phyloP scores from a whole-genome alignment of 495 filamentous ascomycete species.

The Mytilinidion resinicola region DNA sequence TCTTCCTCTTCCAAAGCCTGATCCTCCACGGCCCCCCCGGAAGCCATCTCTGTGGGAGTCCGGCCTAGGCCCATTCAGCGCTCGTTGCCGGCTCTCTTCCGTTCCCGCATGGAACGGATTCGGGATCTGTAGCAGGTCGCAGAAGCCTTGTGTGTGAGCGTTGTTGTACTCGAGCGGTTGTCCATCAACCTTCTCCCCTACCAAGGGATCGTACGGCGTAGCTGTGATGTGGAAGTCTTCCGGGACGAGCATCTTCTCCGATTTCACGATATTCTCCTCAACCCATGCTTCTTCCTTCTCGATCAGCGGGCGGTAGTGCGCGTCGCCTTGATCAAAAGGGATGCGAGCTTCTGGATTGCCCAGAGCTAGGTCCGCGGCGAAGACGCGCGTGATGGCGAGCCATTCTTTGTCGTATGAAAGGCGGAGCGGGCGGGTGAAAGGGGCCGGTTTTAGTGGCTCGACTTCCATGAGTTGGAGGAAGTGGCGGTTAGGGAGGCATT shows the following conservation, averaged over 20 bases:
- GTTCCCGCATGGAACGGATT: constrained; percentile 69
- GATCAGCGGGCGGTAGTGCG: constrained; percentile 56
- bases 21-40: constrained; percentile 6
- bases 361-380: constrained; percentile 54
- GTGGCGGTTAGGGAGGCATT: constrained; percentile 68
- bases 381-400: constrained; percentile 84
- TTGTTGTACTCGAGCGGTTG: constrained; percentile 74
- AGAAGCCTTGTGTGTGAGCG: constrained; percentile 72
- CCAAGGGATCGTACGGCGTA: constrained; percentile 52
- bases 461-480: constrained; percentile 74
- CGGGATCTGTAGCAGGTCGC: constrained; percentile 64
- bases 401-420: constrained; percentile 89
- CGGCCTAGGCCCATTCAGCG: constrained; percentile 27
- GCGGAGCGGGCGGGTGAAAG: constrained; percentile 30
- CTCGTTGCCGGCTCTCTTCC: constrained; percentile 56
- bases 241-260: constrained; percentile 58
- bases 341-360: constrained; percentile 47
- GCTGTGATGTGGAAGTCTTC: constrained; percentile 72
- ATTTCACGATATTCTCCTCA: constrained; percentile 58
- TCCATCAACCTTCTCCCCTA: constrained; percentile 29
- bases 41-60: constrained; percentile 2
- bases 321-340: constrained; percentile 55
- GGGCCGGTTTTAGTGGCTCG: constrained; percentile 27
- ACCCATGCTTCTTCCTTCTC: constrained; percentile 66
- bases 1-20: background rate